Evolutionary conservation across 345 rosid genomes (phyloP).

Genomic region (Linum tenue): DNA sequence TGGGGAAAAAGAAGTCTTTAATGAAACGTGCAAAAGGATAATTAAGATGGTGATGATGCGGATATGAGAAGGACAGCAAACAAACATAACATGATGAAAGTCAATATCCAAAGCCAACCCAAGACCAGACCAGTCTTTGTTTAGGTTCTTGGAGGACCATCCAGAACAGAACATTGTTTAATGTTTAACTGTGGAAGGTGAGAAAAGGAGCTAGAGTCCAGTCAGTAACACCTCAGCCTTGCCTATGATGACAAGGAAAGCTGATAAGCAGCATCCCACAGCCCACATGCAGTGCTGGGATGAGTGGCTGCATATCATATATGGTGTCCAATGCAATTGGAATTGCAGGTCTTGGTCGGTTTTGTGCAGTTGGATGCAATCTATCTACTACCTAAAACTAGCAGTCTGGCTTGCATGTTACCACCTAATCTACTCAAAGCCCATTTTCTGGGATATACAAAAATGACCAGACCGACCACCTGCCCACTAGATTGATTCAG

Average conservation of each 20-base stretch:
- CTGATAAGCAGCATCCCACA: not conserved
- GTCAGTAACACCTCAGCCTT: not conserved
- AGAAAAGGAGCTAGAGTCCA: not conserved
- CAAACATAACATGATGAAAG: not conserved
- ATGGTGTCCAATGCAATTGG: not conserved
- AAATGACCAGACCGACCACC: not conserved
- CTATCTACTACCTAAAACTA: not conserved
- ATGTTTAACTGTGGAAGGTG: not conserved
- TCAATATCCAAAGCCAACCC: not conserved
- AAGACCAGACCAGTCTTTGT: too few relatives aligned
- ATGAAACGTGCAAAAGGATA: not conserved
- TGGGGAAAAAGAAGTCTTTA: not conserved
- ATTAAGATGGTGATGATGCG: not conserved
- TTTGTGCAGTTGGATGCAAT: not conserved
- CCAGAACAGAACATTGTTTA: too few relatives aligned
- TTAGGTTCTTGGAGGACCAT: too few relatives aligned
- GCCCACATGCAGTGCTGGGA: not conserved
- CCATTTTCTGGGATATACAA: not conserved
- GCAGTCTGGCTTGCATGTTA: not conserved
- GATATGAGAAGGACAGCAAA: not conserved
- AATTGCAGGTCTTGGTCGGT: not conserved
- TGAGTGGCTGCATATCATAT: not conserved
- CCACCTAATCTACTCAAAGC: not conserved
- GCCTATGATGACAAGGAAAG: not conserved
- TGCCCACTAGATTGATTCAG: not conserved